These are phyloP conservation scores for Somion occarium DNA, from an alignment of 1,284 basidiomycete genomes.

Conservation along the genomic window DNA sequence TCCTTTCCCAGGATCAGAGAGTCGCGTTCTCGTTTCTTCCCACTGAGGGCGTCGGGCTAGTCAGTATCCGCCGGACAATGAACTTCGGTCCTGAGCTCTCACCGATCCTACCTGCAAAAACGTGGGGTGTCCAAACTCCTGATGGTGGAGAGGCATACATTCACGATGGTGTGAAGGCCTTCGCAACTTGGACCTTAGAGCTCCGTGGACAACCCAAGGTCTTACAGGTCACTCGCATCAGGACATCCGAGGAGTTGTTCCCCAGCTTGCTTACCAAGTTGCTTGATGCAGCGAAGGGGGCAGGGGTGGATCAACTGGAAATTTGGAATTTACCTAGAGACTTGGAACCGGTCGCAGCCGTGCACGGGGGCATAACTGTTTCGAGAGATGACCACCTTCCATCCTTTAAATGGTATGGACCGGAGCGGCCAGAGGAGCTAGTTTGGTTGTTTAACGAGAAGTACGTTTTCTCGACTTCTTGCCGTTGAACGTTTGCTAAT, in stretches of 20 bases:
- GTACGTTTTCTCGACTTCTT: slow-evolving; percentile 12
- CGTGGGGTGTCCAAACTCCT: slow-evolving; percentile 35
- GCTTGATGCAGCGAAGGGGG: slow-evolving; percentile 32
- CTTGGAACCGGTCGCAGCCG: slow-evolving; percentile 23
- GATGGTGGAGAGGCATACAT: background rate
- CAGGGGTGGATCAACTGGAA: slow-evolving; percentile 42
- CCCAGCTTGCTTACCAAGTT: slow-evolving; percentile 35
- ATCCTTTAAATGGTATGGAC: slow-evolving; percentile 55
- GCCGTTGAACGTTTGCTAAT: background rate
- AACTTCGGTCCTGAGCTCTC: slow-evolving; percentile 11
- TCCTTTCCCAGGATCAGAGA: background rate
- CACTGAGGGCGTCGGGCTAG: slow-evolving; percentile 39
- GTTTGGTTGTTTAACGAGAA: slow-evolving; percentile 54
- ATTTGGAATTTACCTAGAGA: slow-evolving; percentile 46
- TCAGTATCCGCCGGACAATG: slow-evolving; percentile 29
- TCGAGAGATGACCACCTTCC: slow-evolving; percentile 45
- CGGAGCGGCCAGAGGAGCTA: slow-evolving; percentile 31
- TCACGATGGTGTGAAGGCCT: slow-evolving; percentile 20
- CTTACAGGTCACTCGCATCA: slow-evolving; percentile 48
- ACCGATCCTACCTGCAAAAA: slow-evolving; percentile 16
- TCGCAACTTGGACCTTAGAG: slow-evolving; percentile 54
- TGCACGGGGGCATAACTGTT: slow-evolving; percentile 36
- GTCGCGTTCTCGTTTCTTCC: slow-evolving; percentile 41
- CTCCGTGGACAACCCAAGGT: slow-evolving; percentile 27
- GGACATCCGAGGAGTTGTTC: slow-evolving; percentile 33